Conservation (phyloP, 116 monocot genomes). For the Iris pallida region DNA sequence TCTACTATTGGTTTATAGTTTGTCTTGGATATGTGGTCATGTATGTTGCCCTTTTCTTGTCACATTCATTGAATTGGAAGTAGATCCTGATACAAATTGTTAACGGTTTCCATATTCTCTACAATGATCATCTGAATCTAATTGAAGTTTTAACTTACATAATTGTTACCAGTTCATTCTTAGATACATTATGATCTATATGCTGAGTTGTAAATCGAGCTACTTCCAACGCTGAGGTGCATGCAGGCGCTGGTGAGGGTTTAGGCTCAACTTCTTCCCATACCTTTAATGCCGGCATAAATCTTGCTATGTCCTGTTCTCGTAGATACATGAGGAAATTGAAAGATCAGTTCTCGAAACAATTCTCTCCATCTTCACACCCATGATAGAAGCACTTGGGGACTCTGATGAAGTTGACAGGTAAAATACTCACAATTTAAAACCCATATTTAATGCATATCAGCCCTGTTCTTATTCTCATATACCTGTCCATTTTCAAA, state of each 20-base stretch:
- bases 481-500: conserved; percentile 10
- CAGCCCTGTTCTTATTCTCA: background rate
- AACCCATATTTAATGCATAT: background rate
- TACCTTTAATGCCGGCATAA: no score
- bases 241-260: no score
- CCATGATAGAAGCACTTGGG: conserved; percentile 59
- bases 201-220: no score
- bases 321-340: conserved; percentile 23
- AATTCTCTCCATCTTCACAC: conserved; percentile 66
- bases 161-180: no score
- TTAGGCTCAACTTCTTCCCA: no score
- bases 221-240: no score
- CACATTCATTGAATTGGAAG: no score
- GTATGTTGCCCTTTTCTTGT: background rate
- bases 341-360: conserved; percentile 57
- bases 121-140: no score
- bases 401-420: conserved; percentile 28
- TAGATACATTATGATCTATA: no score
- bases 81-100: no score
- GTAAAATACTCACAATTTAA: conserved; percentile 10
- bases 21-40: background rate
- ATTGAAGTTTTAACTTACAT: no score
- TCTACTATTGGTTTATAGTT: background rate
- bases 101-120: no score
- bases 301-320: background rate